These are phyloP conservation scores for Elsinoe ampelina DNA, from an alignment of 2,329 filamentous ascomycete genomes.

Conservation along the genomic window DNA sequence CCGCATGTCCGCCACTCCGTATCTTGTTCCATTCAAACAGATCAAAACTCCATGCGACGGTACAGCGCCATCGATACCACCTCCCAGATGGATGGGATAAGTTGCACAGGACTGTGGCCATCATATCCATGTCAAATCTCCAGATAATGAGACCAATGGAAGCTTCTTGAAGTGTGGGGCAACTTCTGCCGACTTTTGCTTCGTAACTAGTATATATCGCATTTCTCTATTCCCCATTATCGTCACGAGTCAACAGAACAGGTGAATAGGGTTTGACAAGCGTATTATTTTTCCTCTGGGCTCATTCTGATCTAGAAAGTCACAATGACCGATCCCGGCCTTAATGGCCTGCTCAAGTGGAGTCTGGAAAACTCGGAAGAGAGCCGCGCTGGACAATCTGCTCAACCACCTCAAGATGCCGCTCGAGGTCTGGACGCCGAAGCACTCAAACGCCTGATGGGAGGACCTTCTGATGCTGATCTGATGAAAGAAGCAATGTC, in stretches of 20 bases:
- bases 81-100: no score
- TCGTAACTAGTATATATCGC: background rate
- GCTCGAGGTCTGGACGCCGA: slow-evolving; percentile 53
- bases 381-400: slow-evolving; percentile 26
- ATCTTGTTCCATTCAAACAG: no score
- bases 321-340: slow-evolving; percentile 47
- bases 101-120: background rate
- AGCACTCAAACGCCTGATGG: slow-evolving; percentile 63
- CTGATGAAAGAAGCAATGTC: slow-evolving; percentile 81
- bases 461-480: slow-evolving; percentile 81
- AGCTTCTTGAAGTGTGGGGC: slow-evolving; percentile 16
- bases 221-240: background rate
- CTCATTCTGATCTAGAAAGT: background rate
- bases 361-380: slow-evolving; percentile 54
- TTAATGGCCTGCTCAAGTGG: slow-evolving; percentile 77
- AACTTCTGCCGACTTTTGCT: slow-evolving; percentile 1
- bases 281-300: no score
- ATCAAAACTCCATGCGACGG: no score
- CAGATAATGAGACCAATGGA: background rate
- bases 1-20: background rate
- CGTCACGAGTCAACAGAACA: no score
- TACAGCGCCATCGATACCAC: no score
- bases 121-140: background rate
- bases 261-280: no score
- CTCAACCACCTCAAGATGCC: slow-evolving; percentile 28